Base-by-base conservation (phyloP, 2,329 filamentous ascomycete genomes). In the Claviceps quebecensis region DNA sequence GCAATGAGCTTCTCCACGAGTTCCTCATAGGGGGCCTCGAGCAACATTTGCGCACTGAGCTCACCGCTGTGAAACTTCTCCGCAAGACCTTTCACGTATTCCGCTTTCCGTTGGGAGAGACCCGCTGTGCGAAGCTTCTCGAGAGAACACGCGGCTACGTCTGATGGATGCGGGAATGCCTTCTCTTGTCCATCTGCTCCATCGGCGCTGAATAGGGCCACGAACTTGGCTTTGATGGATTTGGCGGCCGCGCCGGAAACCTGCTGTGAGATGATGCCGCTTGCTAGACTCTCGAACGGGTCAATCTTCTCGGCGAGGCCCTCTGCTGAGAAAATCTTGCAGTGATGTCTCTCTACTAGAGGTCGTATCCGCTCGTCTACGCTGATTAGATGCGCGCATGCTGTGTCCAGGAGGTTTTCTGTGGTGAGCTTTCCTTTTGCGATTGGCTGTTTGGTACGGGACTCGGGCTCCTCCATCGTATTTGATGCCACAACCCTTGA, bases 211-310 rank as follows among this genome's bases (percentile, higher is more conserved):
- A 95, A 96, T 5, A 96, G 70, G 1, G 72, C 74, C 19, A 95
- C 70, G 64, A 96, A 96, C 56, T 87, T 91, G 48, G 77, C 78
- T 65, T 91, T 90, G 69, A 98, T 97, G 5, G 86, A 86, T 58
- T 80, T 84, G 13, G 93, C 93, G 0, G 93, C 93, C 5, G 89
- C 88, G 17, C 91, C 89, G 1, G 89, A 95, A 19, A 98, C 91
- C 70, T 98, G 93, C 69, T 97, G 93, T 50, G 87, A 89, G 60
- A 97, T 95, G 63, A 98, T 96, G 49, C 89, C 86, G 65, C 84
- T 90, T 40, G 80, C 77, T 37, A 98, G 75, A 52, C 80, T 83
- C 59, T 85, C 83, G 62, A 96, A 98, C 0, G 93, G 93, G 67
- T 97, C 88, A 54, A 96, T 80, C 56, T 80, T 75, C 66, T 96